phyloP scores from a whole-genome alignment of 2,329 filamentous ascomycete species.

The Annulohypoxylon truncatum region DNA sequence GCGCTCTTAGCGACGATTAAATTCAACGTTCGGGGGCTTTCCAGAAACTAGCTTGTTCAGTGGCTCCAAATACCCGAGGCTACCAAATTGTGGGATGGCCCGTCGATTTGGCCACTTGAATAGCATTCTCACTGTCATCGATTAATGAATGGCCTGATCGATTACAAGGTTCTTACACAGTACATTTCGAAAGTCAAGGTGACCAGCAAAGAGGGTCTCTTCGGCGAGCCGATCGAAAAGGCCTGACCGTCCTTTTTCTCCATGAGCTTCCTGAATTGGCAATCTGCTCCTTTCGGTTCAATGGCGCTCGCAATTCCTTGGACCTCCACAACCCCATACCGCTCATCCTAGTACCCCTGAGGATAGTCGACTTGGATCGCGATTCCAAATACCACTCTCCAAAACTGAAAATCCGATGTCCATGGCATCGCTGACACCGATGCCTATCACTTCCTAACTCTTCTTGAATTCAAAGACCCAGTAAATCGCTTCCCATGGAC shows the following conservation, averaged over 20 bases:
- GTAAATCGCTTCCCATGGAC: conserved; percentile 23
- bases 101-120: conserved; percentile 37
- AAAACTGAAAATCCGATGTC: conserved; percentile 17
- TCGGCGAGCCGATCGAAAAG: conserved; percentile 37
- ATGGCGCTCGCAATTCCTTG: conserved; percentile 37
- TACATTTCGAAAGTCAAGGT: conserved; percentile 31
- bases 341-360: conserved; percentile 26
- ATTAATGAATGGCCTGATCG: conserved; percentile 40
- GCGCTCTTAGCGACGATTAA: conserved; percentile 42
- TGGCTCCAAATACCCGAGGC: conserved; percentile 41
- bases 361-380: conserved; percentile 11
- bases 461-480: conserved; percentile 11
- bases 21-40: conserved; percentile 30
- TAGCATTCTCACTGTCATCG: conserved; percentile 34
- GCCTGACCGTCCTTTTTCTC: conserved; percentile 28
- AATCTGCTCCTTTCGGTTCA: conserved; percentile 41
- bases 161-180: conserved; percentile 40
- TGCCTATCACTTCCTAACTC: conserved; percentile 30
- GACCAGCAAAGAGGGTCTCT: conserved; percentile 27
- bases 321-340: conserved; percentile 26
- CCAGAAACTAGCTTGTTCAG: conserved; percentile 30
- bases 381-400: conserved; percentile 26
- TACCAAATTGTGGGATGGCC: conserved; percentile 40
- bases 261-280: conserved; percentile 42
- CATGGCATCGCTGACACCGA: conserved; percentile 13